Percentiles rank a stretch among this genome's conserved stretches.
These are phyloP conservation scores for Dactylellina parvicollis DNA, from an alignment of 2,329 filamentous ascomycete genomes.

Conservation along the genomic window DNA sequence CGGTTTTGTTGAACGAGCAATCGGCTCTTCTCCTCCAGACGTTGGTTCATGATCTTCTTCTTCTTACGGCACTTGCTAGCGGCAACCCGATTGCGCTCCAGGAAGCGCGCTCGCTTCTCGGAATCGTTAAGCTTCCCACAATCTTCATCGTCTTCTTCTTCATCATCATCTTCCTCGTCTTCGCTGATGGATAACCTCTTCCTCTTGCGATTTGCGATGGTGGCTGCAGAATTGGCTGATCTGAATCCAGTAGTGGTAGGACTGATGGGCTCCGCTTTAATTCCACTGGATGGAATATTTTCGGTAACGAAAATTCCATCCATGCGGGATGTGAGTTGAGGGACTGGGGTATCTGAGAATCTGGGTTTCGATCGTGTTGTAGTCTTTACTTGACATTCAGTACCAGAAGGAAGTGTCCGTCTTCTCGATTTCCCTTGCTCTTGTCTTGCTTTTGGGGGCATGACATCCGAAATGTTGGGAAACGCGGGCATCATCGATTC, in stretches of 20 bases:
- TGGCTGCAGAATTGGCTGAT: constrained; percentile 13
- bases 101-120: constrained; percentile 67
- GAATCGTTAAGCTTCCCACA: constrained; percentile 59
- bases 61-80: constrained; percentile 79
- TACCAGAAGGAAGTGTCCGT: constrained; percentile 14
- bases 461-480: background rate
- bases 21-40: constrained; percentile 62
- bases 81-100: constrained; percentile 76
- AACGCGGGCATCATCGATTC: constrained; percentile 1
- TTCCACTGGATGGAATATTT: constrained; percentile 29
- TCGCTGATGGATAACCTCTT: constrained; percentile 30
- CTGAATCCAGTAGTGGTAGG: constrained; percentile 26
- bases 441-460: background rate
- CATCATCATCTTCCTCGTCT: constrained; percentile 8
- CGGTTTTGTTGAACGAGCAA: constrained; percentile 57
- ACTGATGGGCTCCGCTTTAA: constrained; percentile 40
- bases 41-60: constrained; percentile 67
- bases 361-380: constrained; percentile 22
- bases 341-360: constrained; percentile 24
- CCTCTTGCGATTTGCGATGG: constrained; percentile 29
- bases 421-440: constrained; percentile 6
- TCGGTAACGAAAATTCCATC: constrained; percentile 51
- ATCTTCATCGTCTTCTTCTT: constrained; percentile 37
- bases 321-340: constrained; percentile 42
- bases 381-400: constrained; percentile 27